These are phyloP conservation scores for Rhododendron ferrugineum DNA, from an alignment of 148 eudicot genomes.

Conservation along the genomic window DNA sequence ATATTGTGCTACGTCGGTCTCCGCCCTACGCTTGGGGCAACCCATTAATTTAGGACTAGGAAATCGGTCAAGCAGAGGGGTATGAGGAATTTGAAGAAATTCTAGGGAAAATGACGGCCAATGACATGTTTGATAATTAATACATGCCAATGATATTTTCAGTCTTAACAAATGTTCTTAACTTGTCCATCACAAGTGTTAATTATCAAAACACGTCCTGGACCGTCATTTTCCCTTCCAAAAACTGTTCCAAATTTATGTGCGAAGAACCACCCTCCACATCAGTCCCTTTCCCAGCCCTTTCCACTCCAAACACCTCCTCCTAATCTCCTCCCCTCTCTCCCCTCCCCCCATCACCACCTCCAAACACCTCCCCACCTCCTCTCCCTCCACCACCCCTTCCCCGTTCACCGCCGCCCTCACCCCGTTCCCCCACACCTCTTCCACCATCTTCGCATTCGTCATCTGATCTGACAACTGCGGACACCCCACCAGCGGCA, in stretches of 20 bases:
- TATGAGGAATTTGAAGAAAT: too few species aligned
- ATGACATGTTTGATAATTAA: too few species aligned
- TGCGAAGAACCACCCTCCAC: slow-evolving; percentile 50
- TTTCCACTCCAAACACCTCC: slow-evolving; percentile 36
- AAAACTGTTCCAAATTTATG: slow-evolving; percentile 28
- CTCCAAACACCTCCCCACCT: slow-evolving; percentile 40
- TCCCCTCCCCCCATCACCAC: slow-evolving; percentile 29
- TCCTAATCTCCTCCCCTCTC: slow-evolving; percentile 15
- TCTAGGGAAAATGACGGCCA: too few species aligned
- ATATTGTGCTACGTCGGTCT: too few species aligned
- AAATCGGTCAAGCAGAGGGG: too few species aligned
- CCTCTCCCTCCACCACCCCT: slow-evolving; percentile 32
- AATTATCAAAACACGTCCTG: too few species aligned
- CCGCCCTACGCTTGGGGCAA: too few species aligned
- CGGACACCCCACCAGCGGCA: slow-evolving; percentile 48
- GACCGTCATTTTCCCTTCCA: too few species aligned
- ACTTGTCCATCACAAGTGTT: too few species aligned
- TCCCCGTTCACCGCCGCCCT: slow-evolving; percentile 30
- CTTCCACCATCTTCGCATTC: slow-evolving; percentile 51
- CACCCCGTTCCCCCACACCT: slow-evolving; percentile 43
- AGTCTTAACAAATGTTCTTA: too few species aligned
- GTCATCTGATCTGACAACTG: slow-evolving; percentile 48
- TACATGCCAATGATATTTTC: too few species aligned
- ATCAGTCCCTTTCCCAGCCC: slow-evolving; percentile 27
- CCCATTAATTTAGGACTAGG: too few species aligned